These are phyloP conservation scores for Cladosporium sp. DNA, from an alignment of 2,329 filamentous ascomycete species.

Conservation along the genomic window DNA sequence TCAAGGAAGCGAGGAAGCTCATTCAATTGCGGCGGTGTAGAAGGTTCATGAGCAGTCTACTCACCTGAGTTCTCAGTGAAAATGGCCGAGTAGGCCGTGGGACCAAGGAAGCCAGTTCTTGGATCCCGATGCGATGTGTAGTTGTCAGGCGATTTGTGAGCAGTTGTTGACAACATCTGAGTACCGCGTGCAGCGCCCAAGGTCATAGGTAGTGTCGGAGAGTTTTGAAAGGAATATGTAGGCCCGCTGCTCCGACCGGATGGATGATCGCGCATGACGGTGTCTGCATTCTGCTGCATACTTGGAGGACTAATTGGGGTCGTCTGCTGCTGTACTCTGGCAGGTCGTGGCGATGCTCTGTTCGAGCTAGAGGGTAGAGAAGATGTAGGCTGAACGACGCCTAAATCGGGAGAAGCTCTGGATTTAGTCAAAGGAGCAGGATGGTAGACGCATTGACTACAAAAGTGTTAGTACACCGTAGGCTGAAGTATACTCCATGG, in stretches of 20 bases:
- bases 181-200: constrained; percentile 15
- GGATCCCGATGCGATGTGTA: constrained; percentile 25
- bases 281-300: not conserved
- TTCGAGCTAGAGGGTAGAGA: not conserved
- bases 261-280: not conserved
- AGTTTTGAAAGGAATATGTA: not conserved
- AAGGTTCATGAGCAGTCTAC: not conserved
- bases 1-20: not conserved
- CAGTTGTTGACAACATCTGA: constrained; percentile 18
- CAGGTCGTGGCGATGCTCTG: not conserved
- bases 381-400: not conserved
- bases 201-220: constrained; percentile 11
- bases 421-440: constrained; percentile 30
- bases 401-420: not conserved
- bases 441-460: constrained; percentile 32
- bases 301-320: not conserved
- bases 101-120: constrained; percentile 30
- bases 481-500: no score
- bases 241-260: not conserved
- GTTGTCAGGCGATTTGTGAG: constrained; percentile 19
- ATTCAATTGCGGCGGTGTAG: not conserved
- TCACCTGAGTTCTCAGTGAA: constrained; percentile 27
- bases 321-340: not conserved
- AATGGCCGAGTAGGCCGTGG: constrained; percentile 32
- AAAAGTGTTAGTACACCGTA: no score